Percentiles rank a stretch among this genome's conserved stretches.
Evolutionary conservation across 2,329 filamentous ascomycete genomes (phyloP).

Genomic region (Epichloe sibirici): DNA sequence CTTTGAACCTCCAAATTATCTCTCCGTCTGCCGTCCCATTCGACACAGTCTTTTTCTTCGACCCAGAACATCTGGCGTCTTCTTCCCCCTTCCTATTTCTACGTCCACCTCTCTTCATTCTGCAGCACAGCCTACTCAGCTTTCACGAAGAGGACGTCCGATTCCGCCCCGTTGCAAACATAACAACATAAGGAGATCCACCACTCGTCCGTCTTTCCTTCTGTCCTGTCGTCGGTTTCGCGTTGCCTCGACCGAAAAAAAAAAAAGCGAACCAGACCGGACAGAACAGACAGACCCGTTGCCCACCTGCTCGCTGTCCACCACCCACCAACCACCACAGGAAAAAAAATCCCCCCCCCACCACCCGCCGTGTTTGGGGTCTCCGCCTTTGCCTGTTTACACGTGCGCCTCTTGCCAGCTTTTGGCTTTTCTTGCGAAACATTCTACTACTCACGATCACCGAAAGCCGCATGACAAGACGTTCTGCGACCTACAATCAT

Average conservation of each 20-base stretch:
- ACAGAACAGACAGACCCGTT: not conserved
- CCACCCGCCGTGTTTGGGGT: slow-evolving; percentile 5
- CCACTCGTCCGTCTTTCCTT: not conserved
- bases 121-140: too few species aligned
- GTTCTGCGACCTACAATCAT: slow-evolving; percentile 34
- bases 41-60: not conserved
- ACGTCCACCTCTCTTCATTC: not conserved
- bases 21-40: not conserved
- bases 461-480: slow-evolving; percentile 26
- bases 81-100: not conserved
- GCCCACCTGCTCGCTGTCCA: not conserved
- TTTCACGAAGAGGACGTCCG: too few species aligned
- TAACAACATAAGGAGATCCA: too few species aligned
- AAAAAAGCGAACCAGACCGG: not conserved
- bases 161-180: not conserved
- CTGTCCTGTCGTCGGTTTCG: not conserved
- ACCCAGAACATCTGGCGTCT: not conserved
- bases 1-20: slow-evolving; percentile 1
- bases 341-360: not conserved
- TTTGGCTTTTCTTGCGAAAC: slow-evolving; percentile 5
- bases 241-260: not conserved
- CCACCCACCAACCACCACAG: not conserved
- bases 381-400: slow-evolving; percentile 8
- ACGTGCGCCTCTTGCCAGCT: slow-evolving; percentile 6
- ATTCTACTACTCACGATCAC: slow-evolving; percentile 9